Evolutionary conservation across 805 yeast species (phyloP), one percentile per base, ranked within the genome.

Genomic region (Yamadazyma olivae): DNA sequence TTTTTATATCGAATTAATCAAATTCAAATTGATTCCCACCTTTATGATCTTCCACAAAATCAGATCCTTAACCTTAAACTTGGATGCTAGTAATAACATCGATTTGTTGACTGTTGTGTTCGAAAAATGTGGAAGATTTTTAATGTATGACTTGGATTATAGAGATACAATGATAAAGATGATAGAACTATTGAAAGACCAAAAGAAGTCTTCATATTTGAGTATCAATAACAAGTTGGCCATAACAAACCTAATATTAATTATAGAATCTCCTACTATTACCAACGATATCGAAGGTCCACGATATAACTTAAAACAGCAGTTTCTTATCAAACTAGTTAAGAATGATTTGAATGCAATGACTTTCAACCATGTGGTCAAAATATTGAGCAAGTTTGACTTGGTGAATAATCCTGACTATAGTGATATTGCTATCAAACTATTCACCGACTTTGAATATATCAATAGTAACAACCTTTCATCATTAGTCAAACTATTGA

Each of bases 1-100:
- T 16, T 82, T 84, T 46, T 79, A 85, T 45, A 64, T 79, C 32
- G 96, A 90, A 50, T 64, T 89, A 61, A 75, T 83, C 21, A 87
- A 85, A 52, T 89, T 89, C 54, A 77, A 74, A 46, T 56, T 88
- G 41, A 67, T 88, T 12, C 91, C 95, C 0, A 62, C 70, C n/a
- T 81, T 79, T 55, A 69, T 81, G 39, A 66, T 81, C 9, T 83
- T 87, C 53, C 90, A 88, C 56, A 83, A 82, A 51, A 70, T 89
- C 31, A 69, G 87, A 48, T 60, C 71, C 1, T 60, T 86, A 45
- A 74, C 83, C 2, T 49, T 77, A 36, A 72, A 74, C 35, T 50
- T 71, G 14, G 65, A 71, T 5, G 65, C 71, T 0, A 70, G 78
- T 6, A 72, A 74, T 41, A 85, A 83, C 52, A 71, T 85, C 39